Evolutionary conservation across 148 eudicot genomes (phyloP).

Genomic region (Beta vulgaris): DNA sequence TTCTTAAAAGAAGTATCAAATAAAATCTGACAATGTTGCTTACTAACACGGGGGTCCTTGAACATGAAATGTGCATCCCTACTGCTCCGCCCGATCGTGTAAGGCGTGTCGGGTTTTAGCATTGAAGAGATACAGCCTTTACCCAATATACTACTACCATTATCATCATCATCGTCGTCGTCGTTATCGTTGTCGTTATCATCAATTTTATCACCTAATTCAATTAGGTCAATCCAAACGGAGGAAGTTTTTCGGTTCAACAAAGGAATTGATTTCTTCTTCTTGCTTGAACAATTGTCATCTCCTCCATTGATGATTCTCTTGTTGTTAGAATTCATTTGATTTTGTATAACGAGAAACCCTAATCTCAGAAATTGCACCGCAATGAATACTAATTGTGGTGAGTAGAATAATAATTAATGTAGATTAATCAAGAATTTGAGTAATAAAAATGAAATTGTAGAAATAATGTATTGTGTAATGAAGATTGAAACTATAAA

Average conservation of each 20-base stretch:
- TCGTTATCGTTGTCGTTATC: not conserved
- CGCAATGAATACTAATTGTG: too few species aligned
- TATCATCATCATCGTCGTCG: too few species aligned
- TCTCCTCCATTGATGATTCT: not conserved
- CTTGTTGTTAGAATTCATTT: constrained; percentile 11
- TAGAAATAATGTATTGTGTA: not conserved
- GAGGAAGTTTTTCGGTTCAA: constrained; percentile 6
- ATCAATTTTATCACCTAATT: constrained; percentile 17
- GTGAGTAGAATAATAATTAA: not conserved
- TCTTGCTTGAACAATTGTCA: constrained; percentile 3
- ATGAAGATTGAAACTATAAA: not conserved
- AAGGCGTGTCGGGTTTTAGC: constrained; percentile 40
- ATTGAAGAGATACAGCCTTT: constrained; percentile 22
- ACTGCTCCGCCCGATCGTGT: constrained; percentile 57
- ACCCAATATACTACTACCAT: too few species aligned
- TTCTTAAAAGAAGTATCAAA: constrained; percentile 51
- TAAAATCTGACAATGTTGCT: constrained; percentile 58
- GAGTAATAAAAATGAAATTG: not conserved
- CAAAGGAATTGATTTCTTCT: constrained; percentile 10
- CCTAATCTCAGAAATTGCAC: constrained; percentile 4
- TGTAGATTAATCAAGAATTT: not conserved
- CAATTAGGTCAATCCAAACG: constrained; percentile 32
- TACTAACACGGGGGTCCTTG: constrained; percentile 63
- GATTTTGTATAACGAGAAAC: not conserved
- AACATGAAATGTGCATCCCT: constrained; percentile 45